Base-by-base conservation (phyloP, 164 flowering plant genomes). In the Annona cherimola region DNA sequence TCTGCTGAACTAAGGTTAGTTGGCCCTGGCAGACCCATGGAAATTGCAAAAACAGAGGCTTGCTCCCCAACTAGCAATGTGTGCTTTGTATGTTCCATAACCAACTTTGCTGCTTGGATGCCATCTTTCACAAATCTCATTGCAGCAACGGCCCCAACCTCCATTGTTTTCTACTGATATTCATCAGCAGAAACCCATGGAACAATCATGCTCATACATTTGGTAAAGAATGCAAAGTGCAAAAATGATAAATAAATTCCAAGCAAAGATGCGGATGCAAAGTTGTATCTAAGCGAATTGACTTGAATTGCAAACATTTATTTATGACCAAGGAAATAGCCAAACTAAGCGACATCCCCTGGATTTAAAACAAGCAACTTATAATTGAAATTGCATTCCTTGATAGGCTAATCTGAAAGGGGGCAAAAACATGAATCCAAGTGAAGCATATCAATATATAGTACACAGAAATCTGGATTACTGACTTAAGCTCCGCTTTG, bases 21-120 rank as follows among this genome's bases (percentile, higher is more conserved):
- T 14, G 99, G 99, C 75, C 99, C 98, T 2, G 96, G 88, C 67
- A 95, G 91, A 76, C 99, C 99, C 99, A 95, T 87, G 43, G 98
- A 87, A 71, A 95, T 85, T 71, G 97, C 97, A 82, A 92, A 95
- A 39, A 68, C 81, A 5, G 99, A 95, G 5, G 99, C 99, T 74
- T 83, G 72, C 75, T 92, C 97, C 67, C 97, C 99, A 68, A 86
- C 99, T 73, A 95, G 97, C 81, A 95, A 73, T 35, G 97, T 95
- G 84, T 95, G 99, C 69, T 81, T 43, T 2, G 99, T 90, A 72
- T 90, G 88, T 67, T 84, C 81, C 97, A 95, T 92, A 61, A 95
- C 97, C 61, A 95, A 76, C 72, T 83, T 87, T 77, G 99, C 98
- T 76, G 99, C 97, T 86, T 71, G 84, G 59, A 95, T 92, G 26